Percentiles rank a stretch among this genome's conserved stretches.
Evolutionary conservation across 768 basidiomycete genomes (phyloP).

Genomic region (Vararia minispora): DNA sequence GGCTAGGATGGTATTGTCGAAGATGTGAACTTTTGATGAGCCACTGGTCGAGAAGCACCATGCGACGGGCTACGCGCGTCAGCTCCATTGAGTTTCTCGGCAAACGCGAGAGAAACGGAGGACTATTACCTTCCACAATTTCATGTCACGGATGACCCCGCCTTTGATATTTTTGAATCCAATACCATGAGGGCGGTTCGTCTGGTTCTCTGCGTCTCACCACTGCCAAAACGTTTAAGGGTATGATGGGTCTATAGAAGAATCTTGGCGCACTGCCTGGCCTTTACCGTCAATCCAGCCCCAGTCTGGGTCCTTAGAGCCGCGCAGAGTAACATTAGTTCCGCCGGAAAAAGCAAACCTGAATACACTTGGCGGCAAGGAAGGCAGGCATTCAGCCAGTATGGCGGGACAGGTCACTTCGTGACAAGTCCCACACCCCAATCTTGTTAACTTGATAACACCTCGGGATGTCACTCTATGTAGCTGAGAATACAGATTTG

Average conservation of each 20-base stretch:
- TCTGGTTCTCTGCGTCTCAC: slow-evolving; percentile 44
- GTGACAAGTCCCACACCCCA: no score
- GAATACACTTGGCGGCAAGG: no score
- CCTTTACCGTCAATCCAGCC: slow-evolving; percentile 60
- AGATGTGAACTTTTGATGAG: slow-evolving; percentile 37
- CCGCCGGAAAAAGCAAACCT: slow-evolving; percentile 49
- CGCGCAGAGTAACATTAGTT: slow-evolving; percentile 45
- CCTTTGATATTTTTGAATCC: slow-evolving; percentile 40
- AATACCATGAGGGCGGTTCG: slow-evolving; percentile 44
- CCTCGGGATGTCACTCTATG: no score
- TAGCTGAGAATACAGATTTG: no score
- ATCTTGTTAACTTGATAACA: no score
- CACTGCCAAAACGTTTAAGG: slow-evolving; percentile 27
- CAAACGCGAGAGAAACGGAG: background rate
- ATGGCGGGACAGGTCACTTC: no score
- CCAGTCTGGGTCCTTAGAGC: slow-evolving; percentile 42
- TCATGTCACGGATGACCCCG: slow-evolving; percentile 47
- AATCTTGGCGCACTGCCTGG: slow-evolving; percentile 21
- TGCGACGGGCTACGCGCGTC: slow-evolving; percentile 31
- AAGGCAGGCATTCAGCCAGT: no score
- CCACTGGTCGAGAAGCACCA: slow-evolving; percentile 49
- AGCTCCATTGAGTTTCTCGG: slow-evolving; percentile 11
- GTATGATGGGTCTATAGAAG: background rate
- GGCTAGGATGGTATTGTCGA: slow-evolving; percentile 44
- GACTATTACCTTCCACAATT: slow-evolving; percentile 19